Evolutionary conservation across 2,329 filamentous ascomycete genomes (phyloP), one percentile per base, ranked within the genome.

Genomic region (Xylariales sp.): DNA sequence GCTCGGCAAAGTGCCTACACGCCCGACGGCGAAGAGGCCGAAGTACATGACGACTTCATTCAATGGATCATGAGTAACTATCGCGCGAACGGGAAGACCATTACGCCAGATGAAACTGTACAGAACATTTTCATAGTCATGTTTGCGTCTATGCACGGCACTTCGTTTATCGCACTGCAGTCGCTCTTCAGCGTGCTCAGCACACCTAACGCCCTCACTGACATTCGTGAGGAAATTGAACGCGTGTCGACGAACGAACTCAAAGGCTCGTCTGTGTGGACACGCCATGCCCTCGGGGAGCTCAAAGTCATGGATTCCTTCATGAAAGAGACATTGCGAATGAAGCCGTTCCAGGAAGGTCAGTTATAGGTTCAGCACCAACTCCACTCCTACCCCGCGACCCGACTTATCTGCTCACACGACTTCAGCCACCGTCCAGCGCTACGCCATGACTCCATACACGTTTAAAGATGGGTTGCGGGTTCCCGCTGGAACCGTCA

Each of bases 61-160:
- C 67, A 72, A 60, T 72, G 69, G 71, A 57, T 72, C 43, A 70
- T 70, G 63, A 65, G 71, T 30, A 68, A 67, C 46, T 66, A 72
- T 62, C 63, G 62, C 16, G 71, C 69, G 5, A 71, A 50, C 5
- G 67, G 69, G 8, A 72, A 71, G 49, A 60, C 57, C 4, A 48
- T 69, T 28, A 70, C 71, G 5, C 65, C 69, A 30, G 60, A 66
- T 32, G 63, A 72, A 36, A 48, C 57, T 32, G 69, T 70, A 5
- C 68, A 69, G 36, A 66, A 70, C 23, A 68, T 70, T 23, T 70
- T 73, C n/a, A 70, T 71, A 62, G 64, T 68, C 32, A 71, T 73
- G 71, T 66, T 69, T 18, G 69, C 71, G 5, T 71, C 71, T 5
- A 70, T 70, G 62, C 69, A 71, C 62, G 52, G 65, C 30, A 70